These are phyloP conservation scores for Cladorrhinum sp. DNA, from an alignment of 2,329 filamentous ascomycete species.

Conservation along the genomic window DNA sequence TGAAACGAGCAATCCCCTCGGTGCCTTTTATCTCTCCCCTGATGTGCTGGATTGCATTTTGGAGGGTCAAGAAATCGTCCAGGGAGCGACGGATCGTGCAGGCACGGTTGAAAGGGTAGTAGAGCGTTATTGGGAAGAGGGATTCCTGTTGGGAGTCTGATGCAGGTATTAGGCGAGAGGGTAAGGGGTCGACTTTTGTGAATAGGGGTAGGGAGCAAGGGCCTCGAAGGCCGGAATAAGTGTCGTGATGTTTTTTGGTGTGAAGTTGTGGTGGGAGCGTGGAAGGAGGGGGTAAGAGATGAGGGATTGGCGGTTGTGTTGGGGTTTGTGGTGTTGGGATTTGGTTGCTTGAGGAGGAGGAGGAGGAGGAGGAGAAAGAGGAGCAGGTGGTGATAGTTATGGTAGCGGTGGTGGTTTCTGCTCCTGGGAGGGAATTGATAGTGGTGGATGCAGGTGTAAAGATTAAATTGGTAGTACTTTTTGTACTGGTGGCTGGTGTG, in stretches of 20 bases:
- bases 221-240: conserved; percentile 29
- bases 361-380: not conserved
- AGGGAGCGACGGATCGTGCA: conserved; percentile 31
- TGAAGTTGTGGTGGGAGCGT: conserved; percentile 30
- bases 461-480: not conserved
- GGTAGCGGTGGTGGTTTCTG: not conserved
- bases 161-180: not conserved
- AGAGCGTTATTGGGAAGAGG: conserved; percentile 30
- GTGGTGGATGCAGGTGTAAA: not conserved
- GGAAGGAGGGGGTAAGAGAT: conserved; percentile 4
- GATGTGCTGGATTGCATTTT: conserved; percentile 4
- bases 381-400: not conserved
- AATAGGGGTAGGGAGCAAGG: conserved; percentile 29
- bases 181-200: conserved; percentile 1
- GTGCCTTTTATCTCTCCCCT: not conserved
- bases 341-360: not conserved
- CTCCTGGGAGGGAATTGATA: not conserved
- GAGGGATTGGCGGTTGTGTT: not conserved
- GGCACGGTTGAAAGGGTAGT: conserved; percentile 33
- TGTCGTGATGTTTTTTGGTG: conserved; percentile 32
- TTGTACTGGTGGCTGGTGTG: not conserved
- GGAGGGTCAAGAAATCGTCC: conserved; percentile 29
- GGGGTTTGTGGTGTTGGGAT: not conserved
- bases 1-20: not conserved
- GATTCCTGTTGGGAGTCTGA: conserved; percentile 5